Percentiles rank a stretch among this genome's conserved stretches.
Evolutionary conservation across 257 asterid species (phyloP).

Genomic region (Paraleonurus japonicus): DNA sequence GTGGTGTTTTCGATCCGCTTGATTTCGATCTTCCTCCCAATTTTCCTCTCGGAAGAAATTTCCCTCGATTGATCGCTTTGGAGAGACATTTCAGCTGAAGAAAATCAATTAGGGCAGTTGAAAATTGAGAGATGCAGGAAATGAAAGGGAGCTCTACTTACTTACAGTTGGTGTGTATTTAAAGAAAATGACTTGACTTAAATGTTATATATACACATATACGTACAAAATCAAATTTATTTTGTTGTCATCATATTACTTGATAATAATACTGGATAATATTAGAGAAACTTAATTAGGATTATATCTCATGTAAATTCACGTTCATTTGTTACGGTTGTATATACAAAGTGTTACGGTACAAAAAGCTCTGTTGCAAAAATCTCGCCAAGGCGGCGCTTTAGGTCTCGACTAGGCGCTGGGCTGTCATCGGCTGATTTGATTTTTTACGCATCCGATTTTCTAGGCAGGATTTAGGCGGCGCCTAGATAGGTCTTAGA

Average conservation of each 20-base stretch:
- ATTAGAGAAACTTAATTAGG: too few relatives aligned
- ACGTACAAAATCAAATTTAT: slow-evolving; percentile 3
- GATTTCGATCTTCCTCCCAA: slow-evolving; percentile 88
- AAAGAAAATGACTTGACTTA: slow-evolving; percentile 30
- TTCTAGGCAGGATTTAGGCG: too few relatives aligned
- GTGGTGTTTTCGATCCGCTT: slow-evolving; percentile 91
- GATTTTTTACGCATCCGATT: too few relatives aligned
- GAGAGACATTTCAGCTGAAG: slow-evolving; percentile 42
- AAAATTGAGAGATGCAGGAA: slow-evolving; percentile 43
- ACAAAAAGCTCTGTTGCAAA: too few relatives aligned
- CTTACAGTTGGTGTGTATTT: slow-evolving; percentile 43
- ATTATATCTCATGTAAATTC: too few relatives aligned
- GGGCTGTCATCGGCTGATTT: too few relatives aligned
- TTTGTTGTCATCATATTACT: slow-evolving; percentile 22
- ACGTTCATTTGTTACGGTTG: too few relatives aligned
- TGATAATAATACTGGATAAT: neutral
- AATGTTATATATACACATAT: slow-evolving; percentile 1
- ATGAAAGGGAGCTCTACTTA: slow-evolving; percentile 43
- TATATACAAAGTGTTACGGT: too few relatives aligned
- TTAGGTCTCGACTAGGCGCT: too few relatives aligned
- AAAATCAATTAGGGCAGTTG: neutral
- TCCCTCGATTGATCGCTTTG: slow-evolving; percentile 62
- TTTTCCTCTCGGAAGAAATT: slow-evolving; percentile 55
- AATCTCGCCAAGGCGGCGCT: too few relatives aligned
- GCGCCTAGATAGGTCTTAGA: too few relatives aligned